Base-by-base conservation (phyloP, 2,329 filamentous ascomycete species). In the Neonectria magnoliae region DNA sequence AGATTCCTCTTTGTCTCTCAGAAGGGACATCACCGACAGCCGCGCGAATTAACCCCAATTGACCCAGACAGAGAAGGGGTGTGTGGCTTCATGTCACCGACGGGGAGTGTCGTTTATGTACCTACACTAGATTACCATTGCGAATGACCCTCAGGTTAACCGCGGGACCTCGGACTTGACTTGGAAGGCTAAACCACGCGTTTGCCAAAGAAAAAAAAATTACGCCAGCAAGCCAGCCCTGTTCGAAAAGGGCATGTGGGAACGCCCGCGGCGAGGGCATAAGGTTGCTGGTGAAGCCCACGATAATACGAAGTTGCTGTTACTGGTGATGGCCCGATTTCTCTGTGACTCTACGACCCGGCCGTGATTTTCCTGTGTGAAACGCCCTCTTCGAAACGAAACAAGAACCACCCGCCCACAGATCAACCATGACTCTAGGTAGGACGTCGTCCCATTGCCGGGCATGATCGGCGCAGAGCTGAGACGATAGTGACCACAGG, bases 341-440 rank as follows among this genome's bases (percentile, higher is more conserved):
- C 55, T 55, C 44, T 29, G 29, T 44, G 42, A 48, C 36, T 56
- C 38, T 60, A 25, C 38, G 47, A 36, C 9, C 29, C 36, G 27
- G n/a, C 16, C 16, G 47, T 33, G 16, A 20, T 33, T n/a, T n/a
- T 41, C n/a, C 38, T 42, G n/a, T 55, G 38, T 44, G 31, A 54
- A 51, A 38, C 10, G 5, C 29, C 18, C 5, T 59, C 48, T n/a
- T 16, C 18, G 18, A 41, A 60, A n/a, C 54, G 9, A 25, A 13
- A n/a, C 42, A 31, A 59, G 27, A 33, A 44, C 27, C 48, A 67
- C 10, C 36, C 36, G 16, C 2, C 38, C n/a, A 20, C 38, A 42
- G 16, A 33, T 14, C 48, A 33, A 20, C 18, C 42, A 72, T 72
- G 70, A 71, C 70, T 20, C 31, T 72, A n/a, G 70, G 70, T 71